These are phyloP conservation scores for Persicaria tinctoria DNA, from an alignment of 148 eudicot species.

Conservation along the genomic window DNA sequence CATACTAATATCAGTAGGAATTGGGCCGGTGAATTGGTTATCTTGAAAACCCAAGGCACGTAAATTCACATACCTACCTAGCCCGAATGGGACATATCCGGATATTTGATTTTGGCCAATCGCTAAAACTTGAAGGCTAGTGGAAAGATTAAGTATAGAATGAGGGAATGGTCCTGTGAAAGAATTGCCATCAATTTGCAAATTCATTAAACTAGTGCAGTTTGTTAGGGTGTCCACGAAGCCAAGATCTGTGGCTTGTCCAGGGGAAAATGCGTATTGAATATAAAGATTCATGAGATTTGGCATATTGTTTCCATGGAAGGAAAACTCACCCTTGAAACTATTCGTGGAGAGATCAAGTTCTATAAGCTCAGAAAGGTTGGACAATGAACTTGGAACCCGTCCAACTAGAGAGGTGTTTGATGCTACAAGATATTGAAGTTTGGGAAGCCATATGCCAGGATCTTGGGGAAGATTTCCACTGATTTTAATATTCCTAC, in stretches of 20 bases:
- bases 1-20: constrained; percentile 23
- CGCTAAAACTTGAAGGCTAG: neutral
- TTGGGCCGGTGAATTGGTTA: constrained; percentile 19
- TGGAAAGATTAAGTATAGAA: constrained; percentile 3
- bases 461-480: neutral
- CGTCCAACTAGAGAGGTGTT: neutral
- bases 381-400: neutral
- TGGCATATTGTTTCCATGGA: constrained; percentile 12
- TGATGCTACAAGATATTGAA: no score
- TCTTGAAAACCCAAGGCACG: accelerated
- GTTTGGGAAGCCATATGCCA: constrained; percentile 14
- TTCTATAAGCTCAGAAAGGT: no score
- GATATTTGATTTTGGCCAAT: constrained; percentile 24
- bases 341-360: no score
- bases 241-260: no score
- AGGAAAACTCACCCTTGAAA: neutral
- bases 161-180: constrained; percentile 23
- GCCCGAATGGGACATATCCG: constrained; percentile 63
- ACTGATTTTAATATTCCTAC: no score
- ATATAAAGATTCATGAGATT: neutral
- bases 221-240: no score
- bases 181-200: neutral
- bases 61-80: constrained; percentile 33
- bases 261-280: no score
- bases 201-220: no score